Base-by-base conservation (phyloP, 2,329 filamentous ascomycete genomes). In the Venturia pyrina region DNA sequence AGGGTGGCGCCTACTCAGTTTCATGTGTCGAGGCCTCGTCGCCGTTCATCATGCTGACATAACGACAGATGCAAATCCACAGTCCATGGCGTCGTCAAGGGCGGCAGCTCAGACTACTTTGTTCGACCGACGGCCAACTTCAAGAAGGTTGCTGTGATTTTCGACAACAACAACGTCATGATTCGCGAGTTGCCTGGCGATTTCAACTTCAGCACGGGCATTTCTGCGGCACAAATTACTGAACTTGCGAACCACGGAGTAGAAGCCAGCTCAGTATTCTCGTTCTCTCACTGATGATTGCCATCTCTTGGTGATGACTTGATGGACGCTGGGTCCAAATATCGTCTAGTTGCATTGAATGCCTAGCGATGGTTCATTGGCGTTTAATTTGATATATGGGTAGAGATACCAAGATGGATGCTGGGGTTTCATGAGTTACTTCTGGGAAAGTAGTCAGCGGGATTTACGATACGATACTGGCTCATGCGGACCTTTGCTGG, bases 81-180 rank as follows among this genome's bases (percentile, higher is more conserved):
- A 19, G 80, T 91, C 70, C 89, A 92, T 76, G 76, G 76, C 43
- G 83, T 85, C 69, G 79, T 83, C 62, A 79, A 84, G 37, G 87
- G 84, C 43, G 88, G 89, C 64, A 85, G 86, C 73, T 86, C 84
- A 40, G 85, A 92, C 75, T 93, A 87, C 78, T 89, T 93, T 74
- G 77, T 80, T 53, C 86, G 90, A 40, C 90, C 90, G 3, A 79
- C 79, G 32, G 77, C 80, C 61, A 75, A 75, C 46, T 82, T 79
- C 68, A 82, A 89, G 73, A 90, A 87, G 76, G 81, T 86, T 66
- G 88, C 86, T 62, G 81, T 87, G 53, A 78, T 90, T 65, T 85
- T 90, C 71, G 79, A 83, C 69, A 77, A 80, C 62, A 75, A 76
- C 63, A 81, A 78, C 62, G 81, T 87, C 64, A 80, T 82, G 68